phyloP scores from a whole-genome alignment of 192 early-diverging fungal genomes.

The Coemansia sp. region DNA sequence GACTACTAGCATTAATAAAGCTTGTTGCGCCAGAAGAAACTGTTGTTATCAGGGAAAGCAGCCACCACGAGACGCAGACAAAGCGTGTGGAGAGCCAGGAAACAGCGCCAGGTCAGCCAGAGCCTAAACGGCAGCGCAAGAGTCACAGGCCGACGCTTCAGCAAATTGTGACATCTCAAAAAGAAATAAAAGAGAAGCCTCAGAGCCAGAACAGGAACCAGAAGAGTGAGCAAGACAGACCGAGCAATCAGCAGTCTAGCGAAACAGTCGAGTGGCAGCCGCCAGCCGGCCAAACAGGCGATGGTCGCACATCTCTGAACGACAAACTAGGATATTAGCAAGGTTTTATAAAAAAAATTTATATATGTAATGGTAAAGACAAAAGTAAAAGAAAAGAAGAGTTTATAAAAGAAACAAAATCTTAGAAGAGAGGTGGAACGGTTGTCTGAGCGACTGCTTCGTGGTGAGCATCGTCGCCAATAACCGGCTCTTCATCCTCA shows the following conservation, averaged over 20 bases:
- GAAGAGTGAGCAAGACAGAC: background rate
- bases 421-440: constrained; percentile 7
- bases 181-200: background rate
- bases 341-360: background rate
- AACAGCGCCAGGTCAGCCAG: background rate
- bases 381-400: constrained; percentile 12
- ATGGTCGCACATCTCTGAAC: constrained; percentile 46
- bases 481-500: constrained; percentile 37
- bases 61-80: background rate
- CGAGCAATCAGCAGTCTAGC: background rate
- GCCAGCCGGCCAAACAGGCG: constrained; percentile 40
- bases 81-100: background rate
- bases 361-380: background rate
- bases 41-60: background rate
- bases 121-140: background rate
- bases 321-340: constrained; percentile 45
- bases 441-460: background rate
- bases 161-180: background rate
- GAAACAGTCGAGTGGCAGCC: constrained; percentile 34
- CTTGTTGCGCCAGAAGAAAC: constrained; percentile 27
- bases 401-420: background rate
- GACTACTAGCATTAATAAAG: constrained; percentile 20
- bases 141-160: background rate
- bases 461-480: constrained; percentile 30
- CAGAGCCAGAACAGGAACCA: background rate